Base-by-base conservation (phyloP, 371 early-diverging fungal genomes). In the Blastocladiella emersonii region DNA sequence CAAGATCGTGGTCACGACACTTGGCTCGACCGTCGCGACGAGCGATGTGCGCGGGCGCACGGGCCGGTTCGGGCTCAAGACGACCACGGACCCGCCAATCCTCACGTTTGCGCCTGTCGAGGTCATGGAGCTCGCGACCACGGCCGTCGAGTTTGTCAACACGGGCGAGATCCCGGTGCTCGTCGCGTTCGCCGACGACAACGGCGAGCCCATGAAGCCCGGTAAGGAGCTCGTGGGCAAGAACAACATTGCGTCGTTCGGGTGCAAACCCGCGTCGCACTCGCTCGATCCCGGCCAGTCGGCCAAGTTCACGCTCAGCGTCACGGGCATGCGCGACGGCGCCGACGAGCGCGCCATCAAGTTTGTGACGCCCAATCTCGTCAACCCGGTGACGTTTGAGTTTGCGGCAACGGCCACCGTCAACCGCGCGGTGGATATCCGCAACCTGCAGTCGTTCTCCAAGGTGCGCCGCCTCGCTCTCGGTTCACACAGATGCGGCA, bases 241-340 rank as follows among this genome's bases (percentile, higher is more conserved):
- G 17, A 23, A 19, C 6, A 32, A 32, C 10, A 10, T 19, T 19
- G 39, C 27, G 27, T 59, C 60, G 27, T 59, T 37, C 6, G 60
- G 60, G 17, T 59, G 60, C 36, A 41, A 37, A 17, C 60, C 60
- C 41, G 15, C 12, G 3, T 41, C 60, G 45, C 27, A 10, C 1
- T 25, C 45, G 23, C 8, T 59, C 27, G 30, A 8, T n/a, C 41
- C 60, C 2, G 60, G 60, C 21, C 30, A 7, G 25, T 34, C 45
- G 12, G 25, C 21, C 37, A 59, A 59, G 44, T 59, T 59, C 60
- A 59, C 12, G 27, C n/a, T 59, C 2, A 13, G 36, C 27, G 25
- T 13, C 3, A 59, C 60, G 41, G 60, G 60, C 27, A 59, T 59
- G 60, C 60, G 44, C 37, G 60, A 59, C 3, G 60, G 60, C 19